Evolutionary conservation across 495 filamentous ascomycete species (phyloP).

Genomic region (Lasiosphaeris hirsuta): DNA sequence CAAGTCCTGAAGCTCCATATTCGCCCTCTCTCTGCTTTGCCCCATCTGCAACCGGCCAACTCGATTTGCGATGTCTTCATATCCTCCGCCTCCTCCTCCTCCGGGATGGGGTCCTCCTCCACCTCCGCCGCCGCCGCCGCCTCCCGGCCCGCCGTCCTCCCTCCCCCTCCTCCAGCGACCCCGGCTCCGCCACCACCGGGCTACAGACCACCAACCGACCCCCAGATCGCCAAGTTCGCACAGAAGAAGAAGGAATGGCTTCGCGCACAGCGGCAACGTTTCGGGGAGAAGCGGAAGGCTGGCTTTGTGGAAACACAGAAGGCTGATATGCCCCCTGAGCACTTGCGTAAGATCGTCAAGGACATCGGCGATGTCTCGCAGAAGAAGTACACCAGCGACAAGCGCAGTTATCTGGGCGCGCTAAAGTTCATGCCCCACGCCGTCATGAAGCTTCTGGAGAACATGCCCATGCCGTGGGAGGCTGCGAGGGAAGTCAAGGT

Average conservation of each 20-base stretch:
- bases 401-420: slow-evolving; percentile 94
- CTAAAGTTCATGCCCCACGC: slow-evolving; percentile 99
- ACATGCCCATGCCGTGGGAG: slow-evolving; percentile 99
- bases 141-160: slow-evolving; percentile 71
- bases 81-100: slow-evolving; percentile 58
- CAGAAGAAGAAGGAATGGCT: slow-evolving; percentile 99
- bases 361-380: slow-evolving; percentile 99
- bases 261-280: slow-evolving; percentile 85
- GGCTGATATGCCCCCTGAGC: slow-evolving; percentile 97
- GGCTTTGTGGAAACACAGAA: slow-evolving; percentile 98
- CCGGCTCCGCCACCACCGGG: slow-evolving; percentile 85
- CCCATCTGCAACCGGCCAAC: not conserved
- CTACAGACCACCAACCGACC: slow-evolving; percentile 78
- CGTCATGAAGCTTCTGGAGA: slow-evolving; percentile 97
- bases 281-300: slow-evolving; percentile 93
- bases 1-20: not conserved
- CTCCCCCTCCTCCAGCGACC: slow-evolving; percentile 63
- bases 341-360: slow-evolving; percentile 95
- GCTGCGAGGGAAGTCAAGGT: slow-evolving; percentile 93
- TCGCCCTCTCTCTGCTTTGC: not conserved
- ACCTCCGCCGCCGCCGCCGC: slow-evolving; percentile 67
- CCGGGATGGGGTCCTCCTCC: slow-evolving; percentile 51
- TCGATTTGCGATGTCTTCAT: slow-evolving; percentile 65
- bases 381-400: slow-evolving; percentile 98
- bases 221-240: slow-evolving; percentile 88